Evolutionary conservation across 202 grass and related monocot genomes (phyloP).

Genomic region (Schoenoplectus triqueter): DNA sequence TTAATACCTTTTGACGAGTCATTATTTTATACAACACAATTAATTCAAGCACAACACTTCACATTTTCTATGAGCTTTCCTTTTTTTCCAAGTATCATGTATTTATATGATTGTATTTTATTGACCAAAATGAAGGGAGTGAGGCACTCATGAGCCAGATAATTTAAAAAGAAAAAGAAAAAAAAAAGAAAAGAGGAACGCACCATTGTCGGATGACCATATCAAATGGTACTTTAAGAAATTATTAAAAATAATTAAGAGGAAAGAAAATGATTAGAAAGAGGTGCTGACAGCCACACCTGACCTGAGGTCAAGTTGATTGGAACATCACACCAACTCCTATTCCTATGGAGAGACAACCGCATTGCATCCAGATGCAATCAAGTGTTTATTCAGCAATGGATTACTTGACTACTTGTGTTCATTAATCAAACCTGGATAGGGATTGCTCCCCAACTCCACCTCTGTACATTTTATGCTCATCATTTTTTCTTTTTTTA

Average conservation of each 20-base stretch:
- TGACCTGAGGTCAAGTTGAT: slow-evolving; percentile 31
- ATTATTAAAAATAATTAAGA: not conserved
- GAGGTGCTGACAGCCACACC: not conserved
- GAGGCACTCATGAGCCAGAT: slow-evolving; percentile 12
- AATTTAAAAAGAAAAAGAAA: not conserved
- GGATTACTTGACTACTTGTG: slow-evolving; percentile 25
- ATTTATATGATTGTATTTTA: not conserved
- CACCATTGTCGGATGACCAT: not conserved
- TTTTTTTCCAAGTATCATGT: slow-evolving; percentile 1
- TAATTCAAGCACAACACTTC: not conserved
- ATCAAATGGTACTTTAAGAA: slow-evolving; percentile 1
- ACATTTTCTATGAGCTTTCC: not conserved
- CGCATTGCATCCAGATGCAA: slow-evolving; percentile 27
- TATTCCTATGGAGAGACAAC: not conserved
- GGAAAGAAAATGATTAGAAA: slow-evolving; percentile 30
- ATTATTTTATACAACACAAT: not conserved
- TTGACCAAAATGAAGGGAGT: slow-evolving; percentile 4
- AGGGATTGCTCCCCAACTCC: slow-evolving; percentile 37
- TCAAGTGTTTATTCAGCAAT: slow-evolving; percentile 37
- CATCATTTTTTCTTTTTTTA: not conserved
- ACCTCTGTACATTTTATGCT: not conserved
- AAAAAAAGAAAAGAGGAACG: not conserved
- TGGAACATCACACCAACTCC: slow-evolving; percentile 40
- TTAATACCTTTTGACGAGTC: not conserved
- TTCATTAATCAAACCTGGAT: slow-evolving; percentile 40